Conservation (phyloP, 352 stramenopile genomes). For the Globisporangium cylindrosporum region DNA sequence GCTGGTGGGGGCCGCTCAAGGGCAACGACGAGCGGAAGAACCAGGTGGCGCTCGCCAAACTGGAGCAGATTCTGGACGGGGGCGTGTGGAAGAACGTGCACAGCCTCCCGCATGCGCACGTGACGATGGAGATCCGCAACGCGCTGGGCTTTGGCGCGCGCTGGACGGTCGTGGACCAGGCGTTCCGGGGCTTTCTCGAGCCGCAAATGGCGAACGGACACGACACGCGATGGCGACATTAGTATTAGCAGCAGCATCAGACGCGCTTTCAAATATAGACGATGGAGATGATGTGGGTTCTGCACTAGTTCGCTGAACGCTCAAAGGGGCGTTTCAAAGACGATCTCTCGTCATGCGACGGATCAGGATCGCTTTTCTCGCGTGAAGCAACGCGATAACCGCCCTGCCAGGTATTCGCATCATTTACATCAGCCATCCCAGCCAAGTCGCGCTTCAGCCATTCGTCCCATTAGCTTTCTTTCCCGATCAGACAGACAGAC, state of each 20-base stretch:
- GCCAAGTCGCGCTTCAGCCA: not conserved
- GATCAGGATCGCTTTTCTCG: not conserved
- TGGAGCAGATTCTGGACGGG: slow-evolving; percentile 48
- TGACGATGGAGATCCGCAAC: slow-evolving; percentile 73
- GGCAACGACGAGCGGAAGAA: slow-evolving; percentile 77
- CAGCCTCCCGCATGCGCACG: slow-evolving; percentile 60
- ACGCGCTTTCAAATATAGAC: not conserved
- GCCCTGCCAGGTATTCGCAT: not conserved
- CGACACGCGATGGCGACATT: slow-evolving; percentile 70
- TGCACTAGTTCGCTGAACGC: slow-evolving; percentile 1
- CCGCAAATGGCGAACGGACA: slow-evolving; percentile 78
- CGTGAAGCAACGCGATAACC: slow-evolving; percentile 7
- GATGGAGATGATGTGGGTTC: not conserved
- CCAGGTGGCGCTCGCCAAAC: slow-evolving; percentile 38
- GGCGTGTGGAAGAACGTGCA: slow-evolving; percentile 83
- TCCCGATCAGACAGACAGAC: not conserved
- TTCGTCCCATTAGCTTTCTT: not conserved
- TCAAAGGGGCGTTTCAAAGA: not conserved
- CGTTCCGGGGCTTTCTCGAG: slow-evolving; percentile 83
- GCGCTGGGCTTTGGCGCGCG: slow-evolving; percentile 66
- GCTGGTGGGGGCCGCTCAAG: slow-evolving; percentile 62
- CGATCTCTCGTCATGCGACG: slow-evolving; percentile 1
- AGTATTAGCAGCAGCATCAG: not conserved
- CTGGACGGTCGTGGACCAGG: slow-evolving; percentile 58
- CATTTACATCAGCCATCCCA: not conserved